Conservation (phyloP, 345 rosid species). For the Pistacia integerrima region DNA sequence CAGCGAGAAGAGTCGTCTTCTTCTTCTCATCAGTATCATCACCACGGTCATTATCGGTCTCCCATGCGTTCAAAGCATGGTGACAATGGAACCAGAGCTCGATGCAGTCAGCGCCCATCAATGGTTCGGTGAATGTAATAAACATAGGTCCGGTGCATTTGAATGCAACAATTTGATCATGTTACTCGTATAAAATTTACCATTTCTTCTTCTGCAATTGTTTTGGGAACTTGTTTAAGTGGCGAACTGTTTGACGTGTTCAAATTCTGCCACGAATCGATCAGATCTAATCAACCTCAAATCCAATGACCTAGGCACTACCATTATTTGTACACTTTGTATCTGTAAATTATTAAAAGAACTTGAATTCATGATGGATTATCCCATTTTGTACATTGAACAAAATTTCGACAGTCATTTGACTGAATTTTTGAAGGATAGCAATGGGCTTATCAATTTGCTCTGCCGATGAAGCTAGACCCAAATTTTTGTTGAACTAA, state of each 20-base stretch:
- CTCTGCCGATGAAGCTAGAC: no score
- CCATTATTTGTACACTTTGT: background rate
- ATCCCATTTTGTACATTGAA: background rate
- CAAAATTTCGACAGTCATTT: background rate
- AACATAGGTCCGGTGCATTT: background rate
- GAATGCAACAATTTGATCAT: background rate
- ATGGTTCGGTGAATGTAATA: background rate
- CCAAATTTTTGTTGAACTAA: no score
- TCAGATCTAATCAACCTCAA: background rate
- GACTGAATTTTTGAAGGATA: no score
- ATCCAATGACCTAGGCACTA: background rate
- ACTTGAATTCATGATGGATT: background rate
- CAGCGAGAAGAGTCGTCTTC: background rate
- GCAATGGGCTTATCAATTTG: background rate
- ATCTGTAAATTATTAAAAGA: no score
- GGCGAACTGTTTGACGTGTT: background rate
- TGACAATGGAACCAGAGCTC: background rate
- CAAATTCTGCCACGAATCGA: background rate
- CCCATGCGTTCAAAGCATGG: conserved; percentile 16
- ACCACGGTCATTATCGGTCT: background rate
- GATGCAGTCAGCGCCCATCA: background rate
- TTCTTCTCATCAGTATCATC: background rate
- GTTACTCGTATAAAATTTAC: background rate
- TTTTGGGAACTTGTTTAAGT: background rate
- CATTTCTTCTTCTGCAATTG: background rate